A percentile compares a stretch with the other conserved stretches of the same genome.
Conservation (phyloP, 2,329 filamentous ascomycete species). For the Pseudogymnoascus sp. region DNA sequence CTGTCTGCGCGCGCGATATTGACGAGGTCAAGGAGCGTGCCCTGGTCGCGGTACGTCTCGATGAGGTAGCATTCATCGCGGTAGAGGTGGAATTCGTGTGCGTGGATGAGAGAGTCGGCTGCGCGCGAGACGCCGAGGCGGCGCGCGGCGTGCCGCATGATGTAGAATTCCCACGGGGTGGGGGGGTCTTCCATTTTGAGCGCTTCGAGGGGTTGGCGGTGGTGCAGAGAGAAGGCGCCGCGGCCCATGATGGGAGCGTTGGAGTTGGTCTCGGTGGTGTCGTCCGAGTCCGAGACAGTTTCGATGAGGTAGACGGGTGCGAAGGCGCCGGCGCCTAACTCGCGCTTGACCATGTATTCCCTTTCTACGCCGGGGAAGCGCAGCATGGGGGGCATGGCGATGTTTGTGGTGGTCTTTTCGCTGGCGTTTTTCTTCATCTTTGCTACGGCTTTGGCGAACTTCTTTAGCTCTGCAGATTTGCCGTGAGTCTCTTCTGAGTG, state of each 20-base stretch:
- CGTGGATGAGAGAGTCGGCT: constrained; percentile 70
- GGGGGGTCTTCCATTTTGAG: constrained; percentile 92
- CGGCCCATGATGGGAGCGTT: constrained; percentile 51
- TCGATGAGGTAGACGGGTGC: constrained; percentile 92
- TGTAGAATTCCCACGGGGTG: constrained; percentile 91
- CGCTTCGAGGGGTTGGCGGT: constrained; percentile 61
- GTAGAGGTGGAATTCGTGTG: constrained; percentile 88
- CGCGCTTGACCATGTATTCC: constrained; percentile 71
- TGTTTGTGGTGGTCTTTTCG: constrained; percentile 55
- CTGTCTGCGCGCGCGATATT: constrained; percentile 73
- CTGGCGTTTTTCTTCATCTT: constrained; percentile 35
- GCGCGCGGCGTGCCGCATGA: constrained; percentile 75
- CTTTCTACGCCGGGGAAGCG: constrained; percentile 59
- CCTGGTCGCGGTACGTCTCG: constrained; percentile 80
- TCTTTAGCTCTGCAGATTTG: constrained; percentile 70
- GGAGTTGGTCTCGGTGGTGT: constrained; percentile 41
- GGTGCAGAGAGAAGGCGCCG: constrained; percentile 49
- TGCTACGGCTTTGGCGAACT: constrained; percentile 59
- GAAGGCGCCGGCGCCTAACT: constrained; percentile 89
- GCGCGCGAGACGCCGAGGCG: constrained; percentile 71
- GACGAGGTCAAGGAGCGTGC: constrained; percentile 89
- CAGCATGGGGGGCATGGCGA: constrained; percentile 56
- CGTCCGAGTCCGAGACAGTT: constrained; percentile 49
- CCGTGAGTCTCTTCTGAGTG: constrained; percentile 58
- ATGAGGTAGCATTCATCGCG: constrained; percentile 84